phyloP scores from a whole-genome alignment of 208 protist species.

The Trypanosoma grayi region DNA sequence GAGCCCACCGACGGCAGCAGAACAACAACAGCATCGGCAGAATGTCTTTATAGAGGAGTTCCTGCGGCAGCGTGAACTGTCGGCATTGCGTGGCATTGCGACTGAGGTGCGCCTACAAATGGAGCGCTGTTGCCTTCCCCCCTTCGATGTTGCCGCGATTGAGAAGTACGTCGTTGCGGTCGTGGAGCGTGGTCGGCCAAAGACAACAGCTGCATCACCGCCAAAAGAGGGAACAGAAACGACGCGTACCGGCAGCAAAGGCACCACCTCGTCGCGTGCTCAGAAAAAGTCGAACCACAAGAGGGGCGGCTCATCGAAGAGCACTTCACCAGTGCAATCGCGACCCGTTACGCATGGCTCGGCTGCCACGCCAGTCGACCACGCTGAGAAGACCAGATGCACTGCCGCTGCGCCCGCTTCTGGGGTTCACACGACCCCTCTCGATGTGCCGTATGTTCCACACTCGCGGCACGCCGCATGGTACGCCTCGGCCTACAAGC shows the following conservation, averaged over 20 bases:
- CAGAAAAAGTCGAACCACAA: neutral
- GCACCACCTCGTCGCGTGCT: neutral
- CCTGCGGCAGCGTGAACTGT: neutral
- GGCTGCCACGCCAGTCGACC: neutral
- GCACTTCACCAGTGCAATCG: neutral
- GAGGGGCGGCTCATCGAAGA: neutral
- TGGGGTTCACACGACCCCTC: neutral
- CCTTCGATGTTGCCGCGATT: slow-evolving; percentile 5
- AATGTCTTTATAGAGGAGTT: neutral
- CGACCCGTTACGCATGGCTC: neutral
- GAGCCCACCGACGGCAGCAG: neutral
- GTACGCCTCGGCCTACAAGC: slow-evolving; percentile 2
- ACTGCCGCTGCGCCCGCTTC: neutral
- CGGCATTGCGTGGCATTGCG: neutral
- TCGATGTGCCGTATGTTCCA: neutral
- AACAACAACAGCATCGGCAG: neutral
- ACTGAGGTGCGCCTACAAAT: slow-evolving; percentile 2
- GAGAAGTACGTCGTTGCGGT: slow-evolving; percentile 10
- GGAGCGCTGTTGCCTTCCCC: slow-evolving; percentile 4
- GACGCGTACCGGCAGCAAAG: no score
- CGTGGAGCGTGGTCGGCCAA: neutral
- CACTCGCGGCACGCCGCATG: slow-evolving; percentile 14
- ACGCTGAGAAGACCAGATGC: neutral
- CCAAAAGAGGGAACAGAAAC: neutral
- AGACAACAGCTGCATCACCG: no score